Evolutionary conservation across 768 basidiomycete genomes (phyloP), one percentile per base, ranked within the genome.

Genomic region (Mycena galopus): DNA sequence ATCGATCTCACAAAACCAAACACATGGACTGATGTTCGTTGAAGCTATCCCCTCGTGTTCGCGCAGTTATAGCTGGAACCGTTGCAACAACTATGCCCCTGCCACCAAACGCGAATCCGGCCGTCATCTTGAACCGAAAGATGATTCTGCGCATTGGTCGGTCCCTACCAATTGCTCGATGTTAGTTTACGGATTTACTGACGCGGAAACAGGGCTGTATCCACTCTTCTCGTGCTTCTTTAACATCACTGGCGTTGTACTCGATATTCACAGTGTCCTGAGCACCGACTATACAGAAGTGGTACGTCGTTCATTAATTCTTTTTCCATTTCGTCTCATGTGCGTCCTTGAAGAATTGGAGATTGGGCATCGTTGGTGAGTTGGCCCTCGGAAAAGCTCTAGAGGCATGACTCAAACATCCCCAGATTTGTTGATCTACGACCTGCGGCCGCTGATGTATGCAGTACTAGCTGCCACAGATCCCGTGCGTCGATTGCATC

Each of bases 111-210:
- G 25, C 57, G 32, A 65, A 59, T 10, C 58, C 57, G 12, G 50
- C 56, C 17, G 50, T 66, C 23, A 50, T 42, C 11, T 32, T 60
- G 37, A 67, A 66, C 37, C 66, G 66, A 37, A 32, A 27, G 17
- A 69, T 69, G 35, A 67, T 73, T 30, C 7, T 73, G n/a, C 58
- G 71, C n/a, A n/a, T n/a, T n/a, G n/a, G n/a, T n/a, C n/a, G n/a
- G n/a, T n/a, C n/a, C n/a, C n/a, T n/a, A n/a, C n/a, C n/a, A n/a
- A n/a, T n/a, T n/a, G n/a, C n/a, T n/a, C n/a, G n/a, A n/a, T n/a
- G n/a, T 19, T 19, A 29, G 9, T 27, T 1, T 23, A 53, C 1
- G n/a, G n/a, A n/a, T 63, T 67, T 19, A 25, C 59, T 53, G 16
- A 57, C 12, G 17, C 32, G 9, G 4, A 2, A 33, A 57, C 9